Evolutionary conservation across 208 protist species (phyloP).

Genomic region (Kentomonas sorsogonicus): DNA sequence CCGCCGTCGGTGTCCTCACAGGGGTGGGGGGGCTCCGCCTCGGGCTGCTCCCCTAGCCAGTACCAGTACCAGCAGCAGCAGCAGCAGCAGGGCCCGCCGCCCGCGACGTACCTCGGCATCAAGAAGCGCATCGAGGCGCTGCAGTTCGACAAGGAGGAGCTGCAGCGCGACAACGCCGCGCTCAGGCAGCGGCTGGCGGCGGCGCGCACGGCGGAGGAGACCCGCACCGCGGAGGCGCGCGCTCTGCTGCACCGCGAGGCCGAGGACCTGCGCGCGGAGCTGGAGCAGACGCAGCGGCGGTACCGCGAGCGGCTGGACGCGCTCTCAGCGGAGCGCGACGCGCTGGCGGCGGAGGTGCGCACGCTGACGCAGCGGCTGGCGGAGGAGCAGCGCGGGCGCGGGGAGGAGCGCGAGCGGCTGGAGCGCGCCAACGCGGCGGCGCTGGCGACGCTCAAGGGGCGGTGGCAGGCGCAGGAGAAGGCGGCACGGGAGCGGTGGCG

Average conservation of each 20-base stretch:
- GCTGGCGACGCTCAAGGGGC: conserved; percentile 50
- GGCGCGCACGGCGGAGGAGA: conserved; percentile 31
- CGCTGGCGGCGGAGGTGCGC: conserved; percentile 47
- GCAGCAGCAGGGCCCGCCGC: conserved; percentile 10
- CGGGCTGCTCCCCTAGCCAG: background rate
- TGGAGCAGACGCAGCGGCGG: conserved; percentile 25
- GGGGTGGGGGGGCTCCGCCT: conserved; percentile 6
- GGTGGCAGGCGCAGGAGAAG: conserved; percentile 80
- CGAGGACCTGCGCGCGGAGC: conserved; percentile 30
- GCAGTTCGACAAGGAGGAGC: conserved; percentile 64
- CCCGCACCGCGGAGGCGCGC: conserved; percentile 20
- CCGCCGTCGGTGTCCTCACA: conserved; percentile 27
- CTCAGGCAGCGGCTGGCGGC: conserved; percentile 36
- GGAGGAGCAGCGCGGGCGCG: conserved; percentile 32
- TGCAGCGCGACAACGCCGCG: conserved; percentile 68
- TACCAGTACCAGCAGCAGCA: background rate
- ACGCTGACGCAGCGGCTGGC: conserved; percentile 51
- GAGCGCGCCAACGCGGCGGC: conserved; percentile 66
- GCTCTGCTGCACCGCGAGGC: conserved; percentile 31
- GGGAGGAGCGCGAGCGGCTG: conserved; percentile 45
- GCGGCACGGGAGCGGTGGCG: conserved; percentile 75
- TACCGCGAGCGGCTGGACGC: conserved; percentile 25
- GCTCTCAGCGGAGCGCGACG: conserved; percentile 42
- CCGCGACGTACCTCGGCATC: conserved; percentile 72
- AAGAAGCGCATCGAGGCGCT: conserved; percentile 74